Base-by-base conservation (phyloP, 495 filamentous ascomycete genomes). In the Chaetomidium leptoderma region DNA sequence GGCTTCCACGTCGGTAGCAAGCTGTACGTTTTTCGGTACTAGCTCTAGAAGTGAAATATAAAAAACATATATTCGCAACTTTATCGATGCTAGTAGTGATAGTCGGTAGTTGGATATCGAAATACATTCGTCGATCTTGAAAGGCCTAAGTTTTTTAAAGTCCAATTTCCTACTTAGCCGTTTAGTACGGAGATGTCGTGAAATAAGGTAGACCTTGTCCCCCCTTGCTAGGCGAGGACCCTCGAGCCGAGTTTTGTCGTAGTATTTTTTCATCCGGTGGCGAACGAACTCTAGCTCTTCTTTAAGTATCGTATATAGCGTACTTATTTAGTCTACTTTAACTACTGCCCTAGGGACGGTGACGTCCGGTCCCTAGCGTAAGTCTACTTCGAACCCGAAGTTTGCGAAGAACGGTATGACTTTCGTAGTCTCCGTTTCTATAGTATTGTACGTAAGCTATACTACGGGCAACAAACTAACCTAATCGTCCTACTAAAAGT, bases 191-290 rank as follows among this genome's bases (percentile, higher is more conserved):
- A 47, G 26, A 47, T 47, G 16, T 30, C 24, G 16, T 29, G 9
- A 47, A 47, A 32, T 47, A n/a, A 47, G 44, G 44, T 47, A 47
- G 26, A 47, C 44, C 9, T 32, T 47, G 32, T 47, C 44, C 17
- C 21, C 24, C 43, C 43, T 46, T 16, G 19, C 39, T 43, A 43
- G 17, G 39, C 17, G 17, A 23, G 16, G 44, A 30, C 44, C 44
- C 44, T 47, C 26, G 26, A 47, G 44, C 44, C 44, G 30, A 32
- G 30, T n/a, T 32, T 47, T 47, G 26, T 47, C 17, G 17, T 47
- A 47, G 44, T 47, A 32, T n/a, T 47, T 2, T 26, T 47, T 47
- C 32, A 47, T 47, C 9, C 44, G 30, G 5, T 4, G 1, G 7
- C 44, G 7, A 11, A 32, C 26, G n/a, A 47, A 47, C 24, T 32